Evolutionary conservation across 805 yeast species (phyloP), one percentile per base, ranked within the genome.

Genomic region (Kodamaea kakaduensis): DNA sequence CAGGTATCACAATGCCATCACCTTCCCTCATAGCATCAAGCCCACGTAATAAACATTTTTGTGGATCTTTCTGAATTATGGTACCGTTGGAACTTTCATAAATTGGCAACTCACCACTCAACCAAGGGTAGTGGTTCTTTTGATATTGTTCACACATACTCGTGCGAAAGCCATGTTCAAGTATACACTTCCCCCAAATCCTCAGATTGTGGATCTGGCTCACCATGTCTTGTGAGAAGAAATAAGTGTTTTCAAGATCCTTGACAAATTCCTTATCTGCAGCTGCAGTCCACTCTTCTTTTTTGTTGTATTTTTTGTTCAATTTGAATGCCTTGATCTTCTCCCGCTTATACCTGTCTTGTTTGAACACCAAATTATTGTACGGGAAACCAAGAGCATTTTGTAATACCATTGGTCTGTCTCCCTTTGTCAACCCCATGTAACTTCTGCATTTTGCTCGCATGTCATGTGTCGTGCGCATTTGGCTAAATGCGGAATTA

Each of bases 1-100:
- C 22, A 1, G 65, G 59, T 4, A 63, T 52, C 12, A 60, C 62
- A 5, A 63, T 57, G 0, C 69, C 69, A 6, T 7, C 16, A n/a
- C 32, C 28, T 42, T 44, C 1, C n/a, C n/a, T n/a, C n/a, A n/a
- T n/a, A 61, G 63, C 31, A 17, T 15, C n/a, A 4, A 33, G 21
- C 10, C 22, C 12, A 9, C 22, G 20, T 19, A 33, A 14, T 7
- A 33, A 6, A n/a, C 37, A 33, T 3, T 9, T 14, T 6, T 16
- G 6, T 4, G 13, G 17, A 21, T 17, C 12, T 6, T 5, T 6
- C 15, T 32, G 28, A 17, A 12, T 8, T 5, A 25, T 13, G 5
- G 28, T 17, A 12, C 28, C 35, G 10, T 34, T 29, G 23, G 15
- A 48, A 31, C 42, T 37, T 16, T 45, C 43, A 25, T 47, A 47